phyloP scores from a whole-genome alignment of 768 basidiomycete genomes.

The Saitozyma sp. region DNA sequence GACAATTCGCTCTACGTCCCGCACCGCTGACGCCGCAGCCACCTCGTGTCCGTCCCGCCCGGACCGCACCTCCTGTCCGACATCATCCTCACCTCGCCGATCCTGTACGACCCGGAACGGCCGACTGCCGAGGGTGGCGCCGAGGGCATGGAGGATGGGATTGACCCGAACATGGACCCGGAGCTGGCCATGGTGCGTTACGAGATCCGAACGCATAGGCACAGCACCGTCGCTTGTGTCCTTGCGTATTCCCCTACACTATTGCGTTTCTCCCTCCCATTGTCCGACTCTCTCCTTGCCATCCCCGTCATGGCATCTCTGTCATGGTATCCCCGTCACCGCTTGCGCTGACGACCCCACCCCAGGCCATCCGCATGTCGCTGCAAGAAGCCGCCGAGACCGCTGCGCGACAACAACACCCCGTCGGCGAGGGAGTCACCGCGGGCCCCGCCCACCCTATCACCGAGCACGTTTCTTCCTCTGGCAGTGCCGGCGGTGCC shows the following conservation, averaged over 20 bases:
- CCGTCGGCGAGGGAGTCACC: conserved; percentile 5
- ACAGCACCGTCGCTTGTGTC: neutral
- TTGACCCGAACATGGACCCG: conserved; percentile 93
- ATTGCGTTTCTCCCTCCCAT: neutral
- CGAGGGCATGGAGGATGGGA: conserved; percentile 63
- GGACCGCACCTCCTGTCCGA: conserved; percentile 79
- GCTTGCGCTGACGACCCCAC: neutral
- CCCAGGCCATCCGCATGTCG: conserved; percentile 91
- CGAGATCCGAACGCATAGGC: neutral
- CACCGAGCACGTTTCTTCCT: conserved; percentile 26
- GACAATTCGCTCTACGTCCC: neutral
- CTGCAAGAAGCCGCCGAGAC: conserved; percentile 65
- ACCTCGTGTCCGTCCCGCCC: conserved; percentile 75
- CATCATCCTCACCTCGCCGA: conserved; percentile 71
- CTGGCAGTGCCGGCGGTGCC: conserved; percentile 47
- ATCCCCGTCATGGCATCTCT: no score
- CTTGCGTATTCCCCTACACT: no score
- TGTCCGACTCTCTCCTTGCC: no score
- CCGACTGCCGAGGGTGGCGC: conserved; percentile 53
- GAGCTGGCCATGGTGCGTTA: conserved; percentile 86
- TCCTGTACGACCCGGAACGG: conserved; percentile 73
- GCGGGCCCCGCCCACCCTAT: conserved; percentile 11
- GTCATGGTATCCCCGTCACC: no score
- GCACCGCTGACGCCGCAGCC: conserved; percentile 57
- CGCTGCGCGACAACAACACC: conserved; percentile 21